Evolutionary conservation across 2,329 filamentous ascomycete species (phyloP), one percentile per base, ranked within the genome.

Genomic region (Fusarium pseudoanthophilum): DNA sequence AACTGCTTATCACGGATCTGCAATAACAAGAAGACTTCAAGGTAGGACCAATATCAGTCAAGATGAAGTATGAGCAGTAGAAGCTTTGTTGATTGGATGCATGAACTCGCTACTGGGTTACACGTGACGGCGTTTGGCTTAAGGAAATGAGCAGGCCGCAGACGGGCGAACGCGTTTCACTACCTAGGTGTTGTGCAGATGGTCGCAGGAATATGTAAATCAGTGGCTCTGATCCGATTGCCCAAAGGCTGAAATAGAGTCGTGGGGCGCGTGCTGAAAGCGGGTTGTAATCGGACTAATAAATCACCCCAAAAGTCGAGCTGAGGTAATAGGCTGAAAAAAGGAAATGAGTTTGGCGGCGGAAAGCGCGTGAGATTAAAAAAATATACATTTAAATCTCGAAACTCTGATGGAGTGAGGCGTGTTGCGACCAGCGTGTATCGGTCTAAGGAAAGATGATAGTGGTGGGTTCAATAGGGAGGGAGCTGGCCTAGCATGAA

Each of bases 221-320:
- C 56, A 63, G 71, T 73, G 70, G 60, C 71, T 74, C 64, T 57
- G 65, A 60, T 67, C 37, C 63, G 60, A 76, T 68, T 66, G 72
- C 64, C 67, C 65, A 63, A 75, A 63, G 68, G 71, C 62, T 57
- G 51, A 75, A 68, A 75, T 71, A 73, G 67, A 72, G 61, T 76
- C 74, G 71, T 74, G 71, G 61, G 71, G 62, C 60, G 67, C 58
- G 73, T 71, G 58, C 57, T 64, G 55, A 69, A 75, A 72, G 62
- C 65, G 68, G 68, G 64, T 56, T 73, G 60, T 52, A 69, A 46
- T 72, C 40, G 51, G 63, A 68, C 56, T 62, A 73, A 56, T 62
- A 73, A 56, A 48, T 49, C 42, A 53, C 52, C 56, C 43, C 56
- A 71, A 74, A 42, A 46, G 58, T 67, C 55, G 60, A 60, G 58